Evolutionary conservation across 345 rosid genomes (phyloP), one percentile per base, ranked within the genome.

Genomic region (Lepidium didymum): DNA sequence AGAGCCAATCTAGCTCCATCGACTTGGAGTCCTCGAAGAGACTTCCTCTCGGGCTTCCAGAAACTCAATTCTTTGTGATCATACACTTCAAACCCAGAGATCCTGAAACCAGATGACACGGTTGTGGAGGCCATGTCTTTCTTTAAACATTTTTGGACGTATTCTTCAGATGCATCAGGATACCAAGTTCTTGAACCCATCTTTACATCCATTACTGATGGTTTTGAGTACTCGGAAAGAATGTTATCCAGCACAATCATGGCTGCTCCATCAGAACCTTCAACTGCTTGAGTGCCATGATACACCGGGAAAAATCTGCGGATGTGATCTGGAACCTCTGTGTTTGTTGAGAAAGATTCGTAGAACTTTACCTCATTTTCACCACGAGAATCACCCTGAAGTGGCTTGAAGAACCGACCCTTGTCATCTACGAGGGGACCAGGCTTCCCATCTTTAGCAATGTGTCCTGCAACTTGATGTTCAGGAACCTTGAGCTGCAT

Each of bases 131-230:
- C 63, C 10, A 57, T 73, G 73, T 91, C 99, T 80, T 89, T 91
- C 83, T 50, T 63, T 3, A 87, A 37, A 70, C 97, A 91, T 60
- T 64, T 81, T 21, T 79, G 75, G 57, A 85, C 75, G 74, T 95
- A 91, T 37, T 86, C 82, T 46, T 95, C 85, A 12, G 90, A 75
- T 18, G 93, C 93, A 65, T 81, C 78, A 8, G 96, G 96, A 69
- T 91, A 86, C 99, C 99, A 91, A 42, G 99, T 95, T 74, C 99
- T 82, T 31, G 96, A 78, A 74, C 99, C 99, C 71, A 91, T 86
- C 83, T 95, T 91, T 36, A 89, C 71, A 68, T 95, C 99, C 79
- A 89, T 85, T 54, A 95, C 62, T 8, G 89, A 89, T 23, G 96
- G 98, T 57, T 76, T 79, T 3, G 10, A 10, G 14, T 25, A 68